These are phyloP conservation scores for Paracamarosporium sp. DNA, from an alignment of 2,329 filamentous ascomycete species.

Conservation along the genomic window DNA sequence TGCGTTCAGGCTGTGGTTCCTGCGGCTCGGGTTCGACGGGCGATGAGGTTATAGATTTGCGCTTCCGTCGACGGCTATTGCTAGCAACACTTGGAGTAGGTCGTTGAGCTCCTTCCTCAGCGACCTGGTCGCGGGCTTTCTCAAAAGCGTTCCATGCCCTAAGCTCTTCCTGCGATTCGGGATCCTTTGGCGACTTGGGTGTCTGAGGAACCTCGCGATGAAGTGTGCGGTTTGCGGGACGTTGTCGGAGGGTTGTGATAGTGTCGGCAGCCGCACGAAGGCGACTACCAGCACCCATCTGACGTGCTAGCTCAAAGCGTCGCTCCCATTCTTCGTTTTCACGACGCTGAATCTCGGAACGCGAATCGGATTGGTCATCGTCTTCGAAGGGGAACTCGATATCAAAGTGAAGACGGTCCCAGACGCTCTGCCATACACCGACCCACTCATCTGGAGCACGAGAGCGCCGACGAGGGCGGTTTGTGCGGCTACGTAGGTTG, in stretches of 20 bases:
- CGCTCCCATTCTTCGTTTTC: constrained; percentile 79
- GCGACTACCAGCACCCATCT: constrained; percentile 75
- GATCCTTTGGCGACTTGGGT: constrained; percentile 62
- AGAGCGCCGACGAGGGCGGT: constrained; percentile 38
- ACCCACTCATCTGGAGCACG: constrained; percentile 61
- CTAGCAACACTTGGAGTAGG: constrained; percentile 28
- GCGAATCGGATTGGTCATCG: constrained; percentile 62
- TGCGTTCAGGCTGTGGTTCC: constrained; percentile 73
- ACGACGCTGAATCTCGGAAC: constrained; percentile 62
- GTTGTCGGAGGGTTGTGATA: constrained; percentile 58
- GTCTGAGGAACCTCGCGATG: constrained; percentile 47
- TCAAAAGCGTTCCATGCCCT: constrained; percentile 92
- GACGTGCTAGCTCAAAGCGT: constrained; percentile 80
- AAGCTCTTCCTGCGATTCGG: constrained; percentile 80
- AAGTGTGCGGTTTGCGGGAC: constrained; percentile 38
- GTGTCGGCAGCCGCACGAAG: constrained; percentile 74
- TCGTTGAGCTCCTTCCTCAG: constrained; percentile 28
- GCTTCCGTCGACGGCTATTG: constrained; percentile 67
- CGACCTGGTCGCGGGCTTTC: constrained; percentile 72
- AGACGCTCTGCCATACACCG: constrained; percentile 87
- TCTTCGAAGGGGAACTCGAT: constrained; percentile 87
- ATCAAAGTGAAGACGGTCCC: constrained; percentile 78
- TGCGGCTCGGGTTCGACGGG: constrained; percentile 69
- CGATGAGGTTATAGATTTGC: constrained; percentile 78
- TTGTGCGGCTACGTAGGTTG: constrained; percentile 36